These are phyloP conservation scores for Rhizopogon vesiculosus DNA, from an alignment of 768 basidiomycete genomes.

Conservation along the genomic window DNA sequence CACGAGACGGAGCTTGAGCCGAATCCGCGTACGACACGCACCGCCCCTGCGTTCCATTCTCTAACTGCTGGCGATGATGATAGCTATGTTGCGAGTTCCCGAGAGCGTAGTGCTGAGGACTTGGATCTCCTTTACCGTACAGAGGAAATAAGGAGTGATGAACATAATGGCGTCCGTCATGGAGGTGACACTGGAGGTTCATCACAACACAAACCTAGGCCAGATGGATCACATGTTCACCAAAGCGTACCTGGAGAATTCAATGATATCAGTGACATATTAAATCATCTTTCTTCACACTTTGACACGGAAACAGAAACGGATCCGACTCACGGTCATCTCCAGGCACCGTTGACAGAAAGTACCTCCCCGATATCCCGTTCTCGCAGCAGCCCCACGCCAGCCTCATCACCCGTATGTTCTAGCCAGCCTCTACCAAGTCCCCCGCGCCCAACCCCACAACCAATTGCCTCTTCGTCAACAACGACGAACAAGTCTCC, in stretches of 20 bases:
- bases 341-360: slow-evolving; percentile 32
- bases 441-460: slow-evolving; percentile 26
- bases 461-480: slow-evolving; percentile 52
- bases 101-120: slow-evolving; percentile 40
- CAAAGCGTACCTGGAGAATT: slow-evolving; percentile 55
- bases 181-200: slow-evolving; percentile 38
- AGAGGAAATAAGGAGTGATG: slow-evolving; percentile 19
- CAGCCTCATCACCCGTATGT: slow-evolving; percentile 15
- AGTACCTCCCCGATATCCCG: slow-evolving; percentile 27
- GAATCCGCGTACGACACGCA: slow-evolving; percentile 52
- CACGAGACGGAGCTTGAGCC: slow-evolving; percentile 42
- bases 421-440: slow-evolving; percentile 33
- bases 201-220: slow-evolving; percentile 15
- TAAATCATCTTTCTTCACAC: slow-evolving; percentile 67
- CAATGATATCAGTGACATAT: slow-evolving; percentile 70
- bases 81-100: slow-evolving; percentile 13
- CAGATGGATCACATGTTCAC: slow-evolving; percentile 33
- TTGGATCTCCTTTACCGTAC: slow-evolving; percentile 53
- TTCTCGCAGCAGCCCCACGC: slow-evolving; percentile 17
- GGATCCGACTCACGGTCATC: slow-evolving; percentile 31
- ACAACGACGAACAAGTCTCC: slow-evolving; percentile 21
- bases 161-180: slow-evolving; percentile 28
- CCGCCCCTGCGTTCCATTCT: slow-evolving; percentile 75
- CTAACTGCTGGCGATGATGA: slow-evolving; percentile 49
- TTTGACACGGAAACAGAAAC: slow-evolving; percentile 56